Evolutionary conservation across 495 filamentous ascomycete genomes (phyloP).

Genomic region (Delitschia confertaspora): DNA sequence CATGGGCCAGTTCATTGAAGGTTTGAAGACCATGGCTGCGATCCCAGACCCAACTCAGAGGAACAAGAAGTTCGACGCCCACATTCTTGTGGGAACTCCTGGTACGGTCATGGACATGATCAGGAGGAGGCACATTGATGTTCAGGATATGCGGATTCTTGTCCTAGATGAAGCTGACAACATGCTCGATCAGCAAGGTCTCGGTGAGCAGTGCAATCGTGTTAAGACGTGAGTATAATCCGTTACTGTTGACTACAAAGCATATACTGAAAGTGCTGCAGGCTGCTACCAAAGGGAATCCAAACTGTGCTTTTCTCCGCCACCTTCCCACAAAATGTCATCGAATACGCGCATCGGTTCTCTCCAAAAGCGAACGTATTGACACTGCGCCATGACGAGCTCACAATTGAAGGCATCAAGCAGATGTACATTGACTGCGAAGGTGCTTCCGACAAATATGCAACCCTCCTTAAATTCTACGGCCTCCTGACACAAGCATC

Average conservation of each 20-base stretch:
- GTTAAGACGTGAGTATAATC: slow-evolving; percentile 61
- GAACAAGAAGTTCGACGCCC: slow-evolving; percentile 52
- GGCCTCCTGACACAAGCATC: slow-evolving; percentile 91
- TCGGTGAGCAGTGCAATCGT: slow-evolving; percentile 88
- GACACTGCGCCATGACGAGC: slow-evolving; percentile 77
- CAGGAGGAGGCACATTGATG: slow-evolving; percentile 57
- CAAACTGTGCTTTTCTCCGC: slow-evolving; percentile 94
- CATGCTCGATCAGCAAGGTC: slow-evolving; percentile 87
- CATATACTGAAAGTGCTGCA: slow-evolving; percentile 31
- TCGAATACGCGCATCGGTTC: slow-evolving; percentile 67
- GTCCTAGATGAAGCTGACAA: slow-evolving; percentile 93
- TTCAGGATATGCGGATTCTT: slow-evolving; percentile 59
- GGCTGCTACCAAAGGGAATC: slow-evolving; percentile 57
- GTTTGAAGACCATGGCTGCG: slow-evolving; percentile 63
- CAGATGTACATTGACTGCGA: slow-evolving; percentile 93
- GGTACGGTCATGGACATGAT: slow-evolving; percentile 87
- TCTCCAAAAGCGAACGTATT: slow-evolving; percentile 81
- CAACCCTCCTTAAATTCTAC: slow-evolving; percentile 80
- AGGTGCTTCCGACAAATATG: slow-evolving; percentile 72
- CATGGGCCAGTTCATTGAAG: slow-evolving; percentile 74
- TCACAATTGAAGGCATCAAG: slow-evolving; percentile 93
- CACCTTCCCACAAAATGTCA: slow-evolving; percentile 81
- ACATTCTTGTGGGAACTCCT: slow-evolving; percentile 86
- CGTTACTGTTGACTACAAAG: background rate
- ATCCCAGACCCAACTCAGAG: slow-evolving; percentile 63